phyloP scores from a whole-genome alignment of 352 stramenopile genomes.

The Globisporangium canariense region DNA sequence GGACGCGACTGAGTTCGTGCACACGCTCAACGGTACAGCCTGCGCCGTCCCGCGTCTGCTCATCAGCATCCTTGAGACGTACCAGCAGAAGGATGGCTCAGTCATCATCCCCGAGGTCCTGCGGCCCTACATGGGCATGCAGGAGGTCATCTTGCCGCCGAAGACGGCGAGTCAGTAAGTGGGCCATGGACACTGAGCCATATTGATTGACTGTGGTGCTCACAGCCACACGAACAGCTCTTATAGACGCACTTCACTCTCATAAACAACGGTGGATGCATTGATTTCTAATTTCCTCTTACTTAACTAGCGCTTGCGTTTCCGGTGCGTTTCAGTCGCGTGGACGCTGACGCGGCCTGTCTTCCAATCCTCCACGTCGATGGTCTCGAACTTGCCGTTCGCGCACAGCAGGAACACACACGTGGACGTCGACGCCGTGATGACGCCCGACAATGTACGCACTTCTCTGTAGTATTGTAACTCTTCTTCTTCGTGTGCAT shows the following conservation, averaged over 20 bases:
- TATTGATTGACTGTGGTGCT: conserved; percentile 8
- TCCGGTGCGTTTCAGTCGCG: conserved; percentile 8
- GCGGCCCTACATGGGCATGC: conserved; percentile 76
- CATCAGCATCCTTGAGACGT: conserved; percentile 84
- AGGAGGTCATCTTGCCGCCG: conserved; percentile 49
- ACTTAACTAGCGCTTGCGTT: conserved; percentile 10
- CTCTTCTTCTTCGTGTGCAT: conserved; percentile 6
- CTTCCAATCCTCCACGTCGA: conserved; percentile 47
- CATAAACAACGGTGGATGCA: neutral
- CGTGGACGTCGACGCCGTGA: conserved; percentile 43
- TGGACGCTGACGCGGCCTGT: conserved; percentile 25
- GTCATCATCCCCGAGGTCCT: conserved; percentile 77
- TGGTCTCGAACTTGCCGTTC: conserved; percentile 34
- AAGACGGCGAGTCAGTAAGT: conserved; percentile 4
- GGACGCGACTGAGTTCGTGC: conserved; percentile 68
- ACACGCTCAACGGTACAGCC: conserved; percentile 88
- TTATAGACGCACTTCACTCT: neutral
- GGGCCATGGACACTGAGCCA: neutral
- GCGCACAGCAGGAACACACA: conserved; percentile 43
- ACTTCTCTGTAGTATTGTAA: neutral
- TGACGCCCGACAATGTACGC: conserved; percentile 34
- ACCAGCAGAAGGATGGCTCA: conserved; percentile 76
- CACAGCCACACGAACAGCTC: neutral
- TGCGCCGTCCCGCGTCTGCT: conserved; percentile 78
- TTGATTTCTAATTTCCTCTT: neutral